Evolutionary conservation across 306 rosid genomes (phyloP).

Genomic region (Citrullus mucosospermus): DNA sequence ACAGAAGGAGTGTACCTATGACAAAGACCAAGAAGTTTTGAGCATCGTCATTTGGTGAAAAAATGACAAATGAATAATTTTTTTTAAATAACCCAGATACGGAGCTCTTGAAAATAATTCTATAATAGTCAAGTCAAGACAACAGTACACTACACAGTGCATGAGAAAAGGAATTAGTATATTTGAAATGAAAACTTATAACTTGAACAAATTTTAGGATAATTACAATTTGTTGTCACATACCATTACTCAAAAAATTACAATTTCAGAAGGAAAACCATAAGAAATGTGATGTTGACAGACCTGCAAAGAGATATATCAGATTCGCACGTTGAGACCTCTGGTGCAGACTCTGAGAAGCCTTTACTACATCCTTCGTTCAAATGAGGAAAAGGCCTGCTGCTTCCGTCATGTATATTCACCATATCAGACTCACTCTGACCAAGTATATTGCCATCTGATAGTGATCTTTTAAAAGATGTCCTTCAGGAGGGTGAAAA

Average conservation of each 20-base stretch:
- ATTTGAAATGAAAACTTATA: neutral
- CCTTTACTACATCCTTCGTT: slow-evolving; percentile 11
- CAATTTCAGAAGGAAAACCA: neutral
- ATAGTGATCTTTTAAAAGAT: slow-evolving; percentile 65
- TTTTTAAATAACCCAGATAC: neutral
- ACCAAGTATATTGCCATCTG: slow-evolving; percentile 59
- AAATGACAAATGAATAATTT: neutral
- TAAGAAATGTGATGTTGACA: slow-evolving; percentile 11
- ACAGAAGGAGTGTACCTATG: slow-evolving; percentile 23
- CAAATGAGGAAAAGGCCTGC: slow-evolving; percentile 27
- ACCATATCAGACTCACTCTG: slow-evolving; percentile 35
- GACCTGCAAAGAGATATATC: slow-evolving; percentile 56
- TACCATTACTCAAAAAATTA: neutral
- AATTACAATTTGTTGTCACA: neutral
- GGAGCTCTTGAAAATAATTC: neutral
- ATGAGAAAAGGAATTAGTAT: neutral
- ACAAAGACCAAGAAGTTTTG: neutral
- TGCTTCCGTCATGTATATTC: slow-evolving; percentile 23
- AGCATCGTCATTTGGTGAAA: neutral
- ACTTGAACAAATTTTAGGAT: neutral
- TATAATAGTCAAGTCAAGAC: neutral
- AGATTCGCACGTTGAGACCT: slow-evolving; percentile 36
- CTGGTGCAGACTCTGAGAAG: slow-evolving; percentile 46
- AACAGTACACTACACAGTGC: neutral
- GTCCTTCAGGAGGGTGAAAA: slow-evolving; percentile 30